A percentile compares a stretch with the other conserved stretches of the same genome.
Evolutionary conservation across 2,329 filamentous ascomycete genomes (phyloP).

Genomic region (Colletotrichum sp.): DNA sequence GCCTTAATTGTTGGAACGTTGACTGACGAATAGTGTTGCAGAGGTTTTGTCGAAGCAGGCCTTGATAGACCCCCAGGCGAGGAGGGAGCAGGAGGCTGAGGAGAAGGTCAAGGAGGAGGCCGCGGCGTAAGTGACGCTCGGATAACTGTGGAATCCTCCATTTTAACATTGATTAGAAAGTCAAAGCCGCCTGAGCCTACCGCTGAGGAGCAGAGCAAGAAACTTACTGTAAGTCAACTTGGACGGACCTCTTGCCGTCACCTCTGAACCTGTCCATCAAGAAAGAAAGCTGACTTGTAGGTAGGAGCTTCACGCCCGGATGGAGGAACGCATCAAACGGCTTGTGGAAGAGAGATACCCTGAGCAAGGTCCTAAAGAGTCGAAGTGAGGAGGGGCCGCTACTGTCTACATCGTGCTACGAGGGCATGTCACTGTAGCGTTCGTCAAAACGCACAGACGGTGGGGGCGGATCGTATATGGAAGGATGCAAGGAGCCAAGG

Average conservation of each 20-base stretch:
- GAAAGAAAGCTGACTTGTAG: neutral
- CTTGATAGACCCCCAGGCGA: neutral
- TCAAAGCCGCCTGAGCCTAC: neutral
- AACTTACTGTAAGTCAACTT: neutral
- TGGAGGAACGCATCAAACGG: neutral
- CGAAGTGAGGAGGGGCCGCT: neutral
- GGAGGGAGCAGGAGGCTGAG: neutral
- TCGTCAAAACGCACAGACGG: neutral
- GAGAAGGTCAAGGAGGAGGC: neutral
- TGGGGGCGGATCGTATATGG: neutral
- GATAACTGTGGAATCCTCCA: neutral
- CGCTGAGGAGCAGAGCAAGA: neutral
- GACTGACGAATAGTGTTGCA: neutral
- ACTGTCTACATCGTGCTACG: neutral
- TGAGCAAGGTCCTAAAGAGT: neutral
- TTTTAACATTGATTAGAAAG: neutral
- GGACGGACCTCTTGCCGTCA: neutral
- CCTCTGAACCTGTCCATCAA: neutral
- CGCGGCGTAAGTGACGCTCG: neutral
- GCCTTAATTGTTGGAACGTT: neutral
- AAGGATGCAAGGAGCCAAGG: neutral
- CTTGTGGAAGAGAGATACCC: neutral
- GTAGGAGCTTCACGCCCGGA: neutral
- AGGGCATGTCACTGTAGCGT: neutral
- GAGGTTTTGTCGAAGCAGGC: neutral